A percentile compares a stretch with the other conserved stretches of the same genome.
Conservation (phyloP, 2,329 filamentous ascomycete genomes). For the Neurospora crassa region DNA sequence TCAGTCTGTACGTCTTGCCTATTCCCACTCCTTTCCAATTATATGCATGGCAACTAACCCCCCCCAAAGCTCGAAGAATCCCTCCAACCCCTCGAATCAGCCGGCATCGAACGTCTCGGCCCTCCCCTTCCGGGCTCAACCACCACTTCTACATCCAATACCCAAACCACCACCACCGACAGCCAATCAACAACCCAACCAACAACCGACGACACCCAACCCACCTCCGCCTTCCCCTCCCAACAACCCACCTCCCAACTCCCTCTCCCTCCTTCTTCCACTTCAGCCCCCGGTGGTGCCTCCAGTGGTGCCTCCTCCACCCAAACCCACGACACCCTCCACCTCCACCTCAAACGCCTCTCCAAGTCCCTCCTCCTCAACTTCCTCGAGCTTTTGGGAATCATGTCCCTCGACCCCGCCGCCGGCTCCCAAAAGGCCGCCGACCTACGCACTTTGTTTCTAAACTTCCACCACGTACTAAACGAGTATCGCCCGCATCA, state of each 20-base stretch:
- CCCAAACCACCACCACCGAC: not conserved
- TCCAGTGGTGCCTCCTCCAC: not conserved
- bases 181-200: not conserved
- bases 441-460: constrained; percentile 71
- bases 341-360: constrained; percentile 63
- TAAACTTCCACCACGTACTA: constrained; percentile 87
- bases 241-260: not conserved
- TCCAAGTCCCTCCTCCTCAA: constrained; percentile 80
- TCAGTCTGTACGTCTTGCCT: constrained; percentile 37
- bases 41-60: not conserved
- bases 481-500: constrained; percentile 95
- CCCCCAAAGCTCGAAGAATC: constrained; percentile 43
- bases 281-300: not conserved
- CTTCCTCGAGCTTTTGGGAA: constrained; percentile 74
- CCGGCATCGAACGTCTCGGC: constrained; percentile 58
- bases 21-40: not conserved
- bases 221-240: not conserved
- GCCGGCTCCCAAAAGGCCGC: constrained; percentile 61
- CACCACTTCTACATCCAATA: not conserved
- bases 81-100: constrained; percentile 57
- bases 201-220: not conserved
- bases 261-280: not conserved
- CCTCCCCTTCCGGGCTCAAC: constrained; percentile 8
- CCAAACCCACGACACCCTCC: constrained; percentile 44
- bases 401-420: constrained; percentile 47